Base-by-base conservation (phyloP, 1,284 basidiomycete genomes). In the Cerioporus squamosus region DNA sequence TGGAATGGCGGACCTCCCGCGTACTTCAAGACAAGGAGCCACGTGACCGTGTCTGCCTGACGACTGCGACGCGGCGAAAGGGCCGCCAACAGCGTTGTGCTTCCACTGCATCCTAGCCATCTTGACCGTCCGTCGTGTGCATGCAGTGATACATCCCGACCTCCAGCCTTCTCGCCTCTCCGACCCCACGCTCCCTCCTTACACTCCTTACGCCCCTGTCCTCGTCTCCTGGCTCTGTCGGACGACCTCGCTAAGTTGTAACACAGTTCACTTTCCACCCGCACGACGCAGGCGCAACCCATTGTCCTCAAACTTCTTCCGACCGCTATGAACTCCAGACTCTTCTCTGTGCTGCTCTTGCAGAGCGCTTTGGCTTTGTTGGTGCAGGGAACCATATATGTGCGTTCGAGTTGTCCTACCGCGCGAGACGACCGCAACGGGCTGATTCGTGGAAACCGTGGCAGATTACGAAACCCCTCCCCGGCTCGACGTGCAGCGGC, bases 401-500 rank as follows among this genome's bases (percentile, higher is more conserved):
- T 67, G 51, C 50, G 65, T 51, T n/a, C 22, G 15, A 18, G 5
- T 6, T n/a, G n/a, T 9, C n/a, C 20, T 15, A 5, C 15, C 24
- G 3, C 2, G 31, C 12, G 38, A 24, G 24, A 23, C 24, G n/a
- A 24, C 22, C 9, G 42, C 22, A 7, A 14, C n/a, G 14, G 18
- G 23, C 12, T 36, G 18, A 22, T 20, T 14, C 20, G 18, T 10
- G 4, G 6, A 36, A 18, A n/a, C n/a, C n/a, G n/a, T 20, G 33
- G 24, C 45, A 90, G 87, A 77, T 88, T 44, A 75, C 80, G 36
- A 59, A 76, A 49, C n/a, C 88, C 17, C 55, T 68, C 5, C 52
- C 68, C 44, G 65, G 72, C 38, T 75, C 79, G 4, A 72, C 71
- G 5, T 88, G 85, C 66, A 72, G 72, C 44, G 87, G 72, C 26